Evolutionary conservation across 2,329 filamentous ascomycete genomes (phyloP), one percentile per base, ranked within the genome.

Genomic region (Alternaria postmessia): DNA sequence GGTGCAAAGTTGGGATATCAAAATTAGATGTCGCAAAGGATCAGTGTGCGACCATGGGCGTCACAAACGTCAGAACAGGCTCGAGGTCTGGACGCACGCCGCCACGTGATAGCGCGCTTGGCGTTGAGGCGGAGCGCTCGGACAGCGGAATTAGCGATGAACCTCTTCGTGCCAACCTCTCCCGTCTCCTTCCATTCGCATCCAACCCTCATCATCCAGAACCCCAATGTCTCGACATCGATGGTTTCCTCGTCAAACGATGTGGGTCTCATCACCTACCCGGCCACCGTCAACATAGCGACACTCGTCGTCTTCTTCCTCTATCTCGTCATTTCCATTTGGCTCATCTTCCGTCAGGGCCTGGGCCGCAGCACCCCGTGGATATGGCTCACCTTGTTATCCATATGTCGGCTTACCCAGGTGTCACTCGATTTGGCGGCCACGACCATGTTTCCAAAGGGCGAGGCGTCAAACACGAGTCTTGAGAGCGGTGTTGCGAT

Each of bases 371-470:
- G 70, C 48, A 69, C 66, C 51, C 73, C 75, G 58, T 77, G 75
- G 75, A 68, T 77, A 36, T 77, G 74, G 66, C 62, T 77, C 44
- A 66, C 67, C 59, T 44, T 74, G 36, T 55, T 77, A 12, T 63
- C 69, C 46, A 64, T 76, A 43, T 77, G 74, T 59, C 75, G 75
- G 36, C 72, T 77, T 32, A 69, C 70, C 20, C 75, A 75, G 69
- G 73, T 77, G 4, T 66, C 74, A 14, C 67, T 77, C 54, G 74
- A 77, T 75, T 65, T 77, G 62, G 74, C 74, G 22, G 71, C 74
- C 18, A 77, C 75, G 7, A 65, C 68, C 34, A 61, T 75, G 57
- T 75, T 62, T 53, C 69, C 70, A 4, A 60, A 63, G 16, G 32
- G 57, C 11, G 53, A 63, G 5, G 59, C 64, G 12, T 28, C 74